Evolutionary conservation across 371 early-diverging fungal species (phyloP).

Genomic region (Mortierella sp.): DNA sequence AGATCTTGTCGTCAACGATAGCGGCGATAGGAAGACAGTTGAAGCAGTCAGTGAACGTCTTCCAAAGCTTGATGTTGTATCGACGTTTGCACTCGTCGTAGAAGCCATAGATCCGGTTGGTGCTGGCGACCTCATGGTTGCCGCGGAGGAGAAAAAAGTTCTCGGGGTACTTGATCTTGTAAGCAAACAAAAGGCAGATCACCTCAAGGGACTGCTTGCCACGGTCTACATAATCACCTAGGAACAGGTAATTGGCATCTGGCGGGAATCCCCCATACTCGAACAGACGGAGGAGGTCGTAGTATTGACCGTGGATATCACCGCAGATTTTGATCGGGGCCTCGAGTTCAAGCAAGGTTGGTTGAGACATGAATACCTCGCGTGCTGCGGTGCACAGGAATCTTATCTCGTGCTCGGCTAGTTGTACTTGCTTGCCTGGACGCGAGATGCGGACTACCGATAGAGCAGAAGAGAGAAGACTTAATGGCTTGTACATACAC

Average conservation of each 20-base stretch:
- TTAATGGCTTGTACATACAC: neutral
- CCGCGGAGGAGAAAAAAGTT: constrained; percentile 96
- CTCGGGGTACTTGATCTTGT: constrained; percentile 96
- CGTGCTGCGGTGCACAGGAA: constrained; percentile 88
- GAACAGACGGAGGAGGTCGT: constrained; percentile 88
- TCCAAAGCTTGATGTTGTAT: constrained; percentile 94
- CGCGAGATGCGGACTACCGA: constrained; percentile 86
- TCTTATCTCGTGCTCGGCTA: constrained; percentile 87
- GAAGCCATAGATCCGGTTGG: constrained; percentile 98
- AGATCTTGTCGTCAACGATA: constrained; percentile 93
- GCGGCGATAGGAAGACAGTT: constrained; percentile 95
- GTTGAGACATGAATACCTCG: constrained; percentile 93
- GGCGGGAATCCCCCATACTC: constrained; percentile 90
- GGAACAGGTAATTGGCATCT: constrained; percentile 90
- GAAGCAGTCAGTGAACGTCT: constrained; percentile 93
- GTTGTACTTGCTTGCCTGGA: constrained; percentile 88
- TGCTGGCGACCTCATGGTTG: constrained; percentile 97
- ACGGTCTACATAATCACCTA: constrained; percentile 98
- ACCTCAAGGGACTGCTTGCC: constrained; percentile 97
- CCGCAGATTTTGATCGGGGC: constrained; percentile 97
- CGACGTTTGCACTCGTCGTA: constrained; percentile 98
- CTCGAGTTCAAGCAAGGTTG: constrained; percentile 90
- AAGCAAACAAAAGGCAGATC: constrained; percentile 89
- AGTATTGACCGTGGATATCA: constrained; percentile 96
- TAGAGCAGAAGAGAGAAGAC: neutral